Conservation (phyloP, 192 early-diverging fungal genomes). For the Piromyces finnis region DNA sequence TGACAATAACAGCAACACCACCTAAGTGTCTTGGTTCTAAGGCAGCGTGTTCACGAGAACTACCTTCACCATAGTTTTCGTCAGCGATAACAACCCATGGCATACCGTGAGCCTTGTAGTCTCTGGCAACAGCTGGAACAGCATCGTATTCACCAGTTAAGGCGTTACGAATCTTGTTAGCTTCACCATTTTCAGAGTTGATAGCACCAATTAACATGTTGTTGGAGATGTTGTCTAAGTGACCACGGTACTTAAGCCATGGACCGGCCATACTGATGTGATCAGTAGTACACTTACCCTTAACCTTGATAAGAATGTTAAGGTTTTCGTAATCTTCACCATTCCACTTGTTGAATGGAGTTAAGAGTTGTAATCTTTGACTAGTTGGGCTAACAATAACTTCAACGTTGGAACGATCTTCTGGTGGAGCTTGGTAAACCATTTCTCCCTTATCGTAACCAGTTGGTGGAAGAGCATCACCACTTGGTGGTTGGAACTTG, state of each 20-base stretch:
- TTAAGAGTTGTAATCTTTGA: slow-evolving; percentile 78
- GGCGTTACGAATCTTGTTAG: slow-evolving; percentile 25
- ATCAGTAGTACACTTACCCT: slow-evolving; percentile 98
- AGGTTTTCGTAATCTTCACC: slow-evolving; percentile 67
- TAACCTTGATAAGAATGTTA: slow-evolving; percentile 84
- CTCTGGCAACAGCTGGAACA: slow-evolving; percentile 83
- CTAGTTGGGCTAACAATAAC: slow-evolving; percentile 68
- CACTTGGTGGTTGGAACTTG: slow-evolving; percentile 75
- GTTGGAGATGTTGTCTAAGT: slow-evolving; percentile 96
- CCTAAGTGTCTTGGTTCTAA: slow-evolving; percentile 91
- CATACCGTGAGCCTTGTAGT: slow-evolving; percentile 75
- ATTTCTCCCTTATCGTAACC: slow-evolving; percentile 89
- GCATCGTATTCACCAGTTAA: slow-evolving; percentile 47
- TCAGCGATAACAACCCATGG: slow-evolving; percentile 95
- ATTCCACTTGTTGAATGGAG: slow-evolving; percentile 76
- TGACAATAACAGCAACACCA: slow-evolving; percentile 82
- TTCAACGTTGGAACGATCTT: slow-evolving; percentile 50
- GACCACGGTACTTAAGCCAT: slow-evolving; percentile 89
- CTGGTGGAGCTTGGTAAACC: slow-evolving; percentile 88
- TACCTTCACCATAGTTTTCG: slow-evolving; percentile 99
- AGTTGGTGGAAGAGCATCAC: slow-evolving; percentile 68
- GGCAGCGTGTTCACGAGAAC: slow-evolving; percentile 96
- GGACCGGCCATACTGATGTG: slow-evolving; percentile 84
- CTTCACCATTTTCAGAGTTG: slow-evolving; percentile 69
- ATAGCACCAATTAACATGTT: slow-evolving; percentile 97